Conservation (phyloP, 1,284 basidiomycete species). For the Stereum hirsutum region DNA sequence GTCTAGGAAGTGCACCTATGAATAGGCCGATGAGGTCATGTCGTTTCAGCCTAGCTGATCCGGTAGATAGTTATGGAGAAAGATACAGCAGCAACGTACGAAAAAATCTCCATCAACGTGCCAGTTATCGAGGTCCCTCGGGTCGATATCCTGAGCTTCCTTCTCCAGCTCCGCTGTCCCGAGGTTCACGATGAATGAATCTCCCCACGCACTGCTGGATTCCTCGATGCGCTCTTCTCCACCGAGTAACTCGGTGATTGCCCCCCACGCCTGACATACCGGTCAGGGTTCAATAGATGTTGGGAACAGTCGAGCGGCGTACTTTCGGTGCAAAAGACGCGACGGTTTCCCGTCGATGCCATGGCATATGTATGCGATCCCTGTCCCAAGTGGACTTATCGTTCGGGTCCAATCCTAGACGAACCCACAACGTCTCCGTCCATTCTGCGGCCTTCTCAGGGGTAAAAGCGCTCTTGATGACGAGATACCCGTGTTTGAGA, state of each 20-base stretch:
- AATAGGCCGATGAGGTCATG: neutral
- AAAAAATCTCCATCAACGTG: slow-evolving; percentile 62
- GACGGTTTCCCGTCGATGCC: slow-evolving; percentile 33
- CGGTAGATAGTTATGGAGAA: neutral
- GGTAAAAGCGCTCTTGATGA: slow-evolving; percentile 45
- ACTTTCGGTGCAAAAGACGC: slow-evolving; percentile 45
- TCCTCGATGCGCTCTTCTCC: slow-evolving; percentile 48
- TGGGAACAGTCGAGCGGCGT: slow-evolving; percentile 7
- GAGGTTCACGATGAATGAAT: slow-evolving; percentile 53
- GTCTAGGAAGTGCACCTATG: slow-evolving; percentile 47
- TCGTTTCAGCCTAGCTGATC: neutral
- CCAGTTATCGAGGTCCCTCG: slow-evolving; percentile 45
- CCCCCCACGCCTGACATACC: slow-evolving; percentile 38
- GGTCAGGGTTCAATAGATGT: slow-evolving; percentile 1
- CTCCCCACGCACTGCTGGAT: slow-evolving; percentile 37
- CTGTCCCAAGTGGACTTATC: slow-evolving; percentile 45
- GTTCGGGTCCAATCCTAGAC: slow-evolving; percentile 40
- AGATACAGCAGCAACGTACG: slow-evolving; percentile 18
- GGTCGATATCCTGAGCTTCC: slow-evolving; percentile 21
- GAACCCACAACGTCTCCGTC: slow-evolving; percentile 40
- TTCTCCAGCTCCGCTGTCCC: slow-evolving; percentile 34
- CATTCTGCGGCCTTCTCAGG: slow-evolving; percentile 39
- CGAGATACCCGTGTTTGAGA: slow-evolving; percentile 43
- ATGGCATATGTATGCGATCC: slow-evolving; percentile 51
- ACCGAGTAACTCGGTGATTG: slow-evolving; percentile 48